These are phyloP conservation scores for Tetrapisispora pingtungensis DNA, from an alignment of 805 yeast genomes.

Conservation along the genomic window DNA sequence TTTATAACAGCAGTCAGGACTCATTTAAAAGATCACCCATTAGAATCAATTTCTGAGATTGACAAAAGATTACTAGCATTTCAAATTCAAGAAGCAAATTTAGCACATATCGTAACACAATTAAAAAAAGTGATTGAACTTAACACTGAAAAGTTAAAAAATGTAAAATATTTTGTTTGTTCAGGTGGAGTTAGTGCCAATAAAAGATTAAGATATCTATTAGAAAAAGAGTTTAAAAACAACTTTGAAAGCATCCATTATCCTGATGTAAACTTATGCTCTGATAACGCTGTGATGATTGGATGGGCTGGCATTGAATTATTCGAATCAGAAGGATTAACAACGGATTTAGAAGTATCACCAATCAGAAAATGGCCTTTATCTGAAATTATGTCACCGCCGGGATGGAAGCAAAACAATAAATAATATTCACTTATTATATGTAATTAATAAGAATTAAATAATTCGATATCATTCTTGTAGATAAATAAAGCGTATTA, in stretches of 20 bases:
- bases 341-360: slow-evolving; percentile 43
- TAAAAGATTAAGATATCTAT: slow-evolving; percentile 38
- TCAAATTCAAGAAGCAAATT: slow-evolving; percentile 53
- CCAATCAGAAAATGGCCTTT: slow-evolving; percentile 83
- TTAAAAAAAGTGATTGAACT: slow-evolving; percentile 37
- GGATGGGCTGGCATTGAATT: slow-evolving; percentile 95
- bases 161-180: slow-evolving; percentile 51
- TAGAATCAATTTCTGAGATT: slow-evolving; percentile 9
- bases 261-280: slow-evolving; percentile 66
- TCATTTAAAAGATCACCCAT: slow-evolving; percentile 13
- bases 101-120: slow-evolving; percentile 63
- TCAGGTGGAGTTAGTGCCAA: slow-evolving; percentile 96
- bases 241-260: slow-evolving; percentile 40
- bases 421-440: too few species aligned
- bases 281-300: slow-evolving; percentile 95
- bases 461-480: neutral
- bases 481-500: neutral
- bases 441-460: too few species aligned
- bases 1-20: slow-evolving; percentile 50
- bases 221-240: slow-evolving; percentile 30
- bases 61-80: slow-evolving; percentile 41
- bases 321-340: slow-evolving; percentile 37
- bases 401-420: slow-evolving; percentile 37
- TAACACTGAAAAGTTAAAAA: slow-evolving; percentile 32
- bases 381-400: slow-evolving; percentile 36